Base-by-base conservation (phyloP, 2,329 filamentous ascomycete genomes). In the Alternaria metachromatica region DNA sequence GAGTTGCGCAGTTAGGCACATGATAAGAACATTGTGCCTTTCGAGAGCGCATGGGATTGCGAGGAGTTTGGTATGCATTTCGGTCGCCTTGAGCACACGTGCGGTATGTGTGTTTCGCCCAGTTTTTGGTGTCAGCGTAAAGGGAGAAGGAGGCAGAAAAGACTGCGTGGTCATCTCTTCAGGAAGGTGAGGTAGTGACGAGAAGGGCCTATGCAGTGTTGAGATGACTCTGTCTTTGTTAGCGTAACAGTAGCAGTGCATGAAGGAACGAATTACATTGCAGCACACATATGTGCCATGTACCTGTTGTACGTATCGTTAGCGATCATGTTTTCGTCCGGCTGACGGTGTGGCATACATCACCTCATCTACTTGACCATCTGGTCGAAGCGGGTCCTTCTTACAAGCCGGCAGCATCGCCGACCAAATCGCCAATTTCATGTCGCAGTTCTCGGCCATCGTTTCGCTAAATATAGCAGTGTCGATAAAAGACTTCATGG, bases 321-420 rank as follows among this genome's bases (percentile, higher is more conserved):
- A 64, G 55, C 44, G 20, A 50, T 12, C 10, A 23, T 30, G n/a
- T 37, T 30, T 18, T 41, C 7, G 18, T 23, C 3, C 13, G 25
- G 20, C 10, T n/a, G 21, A 12, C 13, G 5, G 58, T 18, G 25
- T 18, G 26, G 46, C 51, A 10, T 58, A 65, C 83, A 97, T 90
- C 86, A 97, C 90, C 80, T 97, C 92, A 76, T 97, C 94, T 4
- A 94, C 63, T 10, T 87, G 85, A 9, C 92, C 91, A 69, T 90
- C 87, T 59, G 86, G 86, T 60, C 87, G 87, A 61, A 96, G 80
- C 15, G 92, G 85, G 65, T 92, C 87, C 61, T 85, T 86, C 80
- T 96, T 96, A 21, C 85, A 84, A 11, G 86, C 83, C 0, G 94
- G 94, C 1, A 97, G 83, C 69, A 95, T 89, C 53, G 94, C 87